These are phyloP conservation scores for Coemansia sp. DNA, from an alignment of 192 early-diverging fungal genomes.

Conservation along the genomic window DNA sequence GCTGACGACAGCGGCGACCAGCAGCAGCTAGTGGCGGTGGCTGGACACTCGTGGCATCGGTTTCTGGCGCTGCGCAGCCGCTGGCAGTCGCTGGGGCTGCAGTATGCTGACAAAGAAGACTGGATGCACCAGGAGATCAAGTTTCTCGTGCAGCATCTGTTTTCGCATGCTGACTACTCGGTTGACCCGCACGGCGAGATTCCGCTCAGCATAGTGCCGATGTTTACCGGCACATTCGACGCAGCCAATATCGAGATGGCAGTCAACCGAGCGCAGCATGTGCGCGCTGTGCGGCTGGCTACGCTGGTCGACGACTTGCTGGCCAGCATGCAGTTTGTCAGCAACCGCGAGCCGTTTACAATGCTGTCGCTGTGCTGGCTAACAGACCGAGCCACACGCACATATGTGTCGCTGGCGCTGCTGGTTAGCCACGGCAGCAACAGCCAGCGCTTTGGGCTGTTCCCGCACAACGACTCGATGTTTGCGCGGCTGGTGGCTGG, in stretches of 20 bases:
- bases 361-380: conserved; percentile 43
- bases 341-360: conserved; percentile 29
- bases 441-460: conserved; percentile 38
- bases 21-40: conserved; percentile 28
- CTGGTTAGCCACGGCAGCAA: conserved; percentile 45
- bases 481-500: conserved; percentile 28
- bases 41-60: conserved; percentile 51
- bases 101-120: conserved; percentile 37
- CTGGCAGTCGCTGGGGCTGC: conserved; percentile 43
- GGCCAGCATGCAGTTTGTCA: conserved; percentile 18
- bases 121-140: conserved; percentile 35
- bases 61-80: conserved; percentile 39
- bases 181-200: neutral
- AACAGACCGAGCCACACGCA: conserved; percentile 32
- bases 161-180: conserved; percentile 27
- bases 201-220: conserved; percentile 27
- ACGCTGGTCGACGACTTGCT: conserved; percentile 23
- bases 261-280: conserved; percentile 14
- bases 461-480: conserved; percentile 51
- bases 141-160: conserved; percentile 33
- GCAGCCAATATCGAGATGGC: conserved; percentile 38
- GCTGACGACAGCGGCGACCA: conserved; percentile 12
- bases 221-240: conserved; percentile 32
- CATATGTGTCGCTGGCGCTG: conserved; percentile 29
- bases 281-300: conserved; percentile 13